Evolutionary conservation across 106 monocot genomes (phyloP).

Genomic region (Acorus gramineus): DNA sequence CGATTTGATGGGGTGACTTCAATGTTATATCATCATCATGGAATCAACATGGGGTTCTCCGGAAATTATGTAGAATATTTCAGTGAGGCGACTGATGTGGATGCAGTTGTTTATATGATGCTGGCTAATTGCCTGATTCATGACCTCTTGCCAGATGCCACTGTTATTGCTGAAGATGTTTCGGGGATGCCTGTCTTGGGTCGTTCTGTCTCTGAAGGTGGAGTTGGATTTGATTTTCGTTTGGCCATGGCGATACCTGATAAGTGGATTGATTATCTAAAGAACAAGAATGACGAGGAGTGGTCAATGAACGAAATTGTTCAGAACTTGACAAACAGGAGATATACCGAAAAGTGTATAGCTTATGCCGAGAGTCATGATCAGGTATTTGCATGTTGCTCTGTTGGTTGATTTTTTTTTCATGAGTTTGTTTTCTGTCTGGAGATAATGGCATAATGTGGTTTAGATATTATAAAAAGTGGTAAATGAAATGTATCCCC

Average conservation of each 20-base stretch:
- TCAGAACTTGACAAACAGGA: constrained; percentile 57
- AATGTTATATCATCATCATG: constrained; percentile 97
- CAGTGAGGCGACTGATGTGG: constrained; percentile 65
- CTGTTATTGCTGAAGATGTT: constrained; percentile 89
- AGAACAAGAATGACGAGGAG: constrained; percentile 63
- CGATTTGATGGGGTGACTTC: constrained; percentile 97
- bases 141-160: constrained; percentile 61
- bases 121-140: constrained; percentile 66
- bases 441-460: too few species aligned
- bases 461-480: too few species aligned
- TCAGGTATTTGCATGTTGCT: constrained; percentile 40
- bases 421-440: too few species aligned
- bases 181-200: constrained; percentile 87
- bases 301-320: constrained; percentile 86
- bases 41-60: constrained; percentile 69
- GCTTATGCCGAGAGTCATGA: constrained; percentile 96
- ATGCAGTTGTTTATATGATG: constrained; percentile 94
- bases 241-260: constrained; percentile 96
- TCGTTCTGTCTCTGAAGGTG: constrained; percentile 63
- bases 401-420: too few species aligned
- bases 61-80: constrained; percentile 84
- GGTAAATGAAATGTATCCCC: too few species aligned
- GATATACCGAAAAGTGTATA: constrained; percentile 82
- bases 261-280: constrained; percentile 83
- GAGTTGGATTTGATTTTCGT: constrained; percentile 78